Evolutionary conservation across 148 eudicot genomes (phyloP).

Genomic region (Camellia japonica): DNA sequence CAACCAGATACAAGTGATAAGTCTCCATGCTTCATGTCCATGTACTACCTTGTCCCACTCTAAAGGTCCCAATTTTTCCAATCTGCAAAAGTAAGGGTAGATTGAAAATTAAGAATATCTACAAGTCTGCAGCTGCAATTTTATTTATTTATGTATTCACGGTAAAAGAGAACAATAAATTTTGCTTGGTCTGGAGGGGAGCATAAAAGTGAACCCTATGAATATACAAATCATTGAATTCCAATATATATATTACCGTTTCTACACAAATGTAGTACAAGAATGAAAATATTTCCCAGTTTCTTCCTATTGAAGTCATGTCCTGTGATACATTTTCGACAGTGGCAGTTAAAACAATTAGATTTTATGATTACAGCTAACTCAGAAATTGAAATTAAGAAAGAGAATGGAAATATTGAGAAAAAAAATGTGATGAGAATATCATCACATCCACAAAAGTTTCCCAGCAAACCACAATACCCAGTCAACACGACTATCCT

Average conservation of each 20-base stretch:
- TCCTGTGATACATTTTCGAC: neutral
- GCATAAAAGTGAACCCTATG: neutral
- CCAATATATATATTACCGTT: neutral
- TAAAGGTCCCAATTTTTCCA: slow-evolving; percentile 68
- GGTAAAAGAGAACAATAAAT: neutral
- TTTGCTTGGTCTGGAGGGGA: neutral
- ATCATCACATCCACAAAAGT: neutral
- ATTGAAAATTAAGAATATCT: neutral
- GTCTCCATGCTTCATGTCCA: slow-evolving; percentile 73
- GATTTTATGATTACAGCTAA: too few relatives aligned
- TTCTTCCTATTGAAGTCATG: neutral
- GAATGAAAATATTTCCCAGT: neutral
- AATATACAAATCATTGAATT: neutral
- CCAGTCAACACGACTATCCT: neutral
- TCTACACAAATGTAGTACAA: neutral
- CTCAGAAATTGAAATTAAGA: neutral
- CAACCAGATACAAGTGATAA: slow-evolving; percentile 76
- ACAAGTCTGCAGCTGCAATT: neutral
- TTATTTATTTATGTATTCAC: neutral
- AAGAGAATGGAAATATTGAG: neutral
- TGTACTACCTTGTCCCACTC: slow-evolving; percentile 66
- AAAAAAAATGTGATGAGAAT: neutral
- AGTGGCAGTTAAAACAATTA: neutral
- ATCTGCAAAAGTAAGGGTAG: slow-evolving; percentile 38
- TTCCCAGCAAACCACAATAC: neutral